Conservation (phyloP, 345 rosid species). For the Eucalyptus microcorys region DNA sequence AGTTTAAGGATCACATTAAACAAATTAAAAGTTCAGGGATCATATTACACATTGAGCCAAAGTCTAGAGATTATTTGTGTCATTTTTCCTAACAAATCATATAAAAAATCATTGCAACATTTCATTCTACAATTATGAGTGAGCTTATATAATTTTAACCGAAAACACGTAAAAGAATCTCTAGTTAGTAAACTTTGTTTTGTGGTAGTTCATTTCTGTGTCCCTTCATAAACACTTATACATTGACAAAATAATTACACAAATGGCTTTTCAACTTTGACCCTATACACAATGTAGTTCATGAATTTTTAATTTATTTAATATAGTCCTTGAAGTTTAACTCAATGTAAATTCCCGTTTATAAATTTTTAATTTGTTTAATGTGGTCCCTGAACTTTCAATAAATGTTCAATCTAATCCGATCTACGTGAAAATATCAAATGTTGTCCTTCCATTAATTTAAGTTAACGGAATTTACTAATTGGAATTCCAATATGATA, state of each 20-base stretch:
- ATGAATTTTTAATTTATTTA: no score
- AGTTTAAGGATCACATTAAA: fast-evolving
- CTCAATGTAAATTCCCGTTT: fast-evolving
- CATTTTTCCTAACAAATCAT: not conserved
- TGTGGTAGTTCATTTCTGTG: not conserved
- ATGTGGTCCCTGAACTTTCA: fast-evolving
- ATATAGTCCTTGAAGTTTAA: no score
- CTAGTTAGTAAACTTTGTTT: not conserved
- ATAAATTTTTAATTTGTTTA: fast-evolving
- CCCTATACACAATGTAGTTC: fast-evolving
- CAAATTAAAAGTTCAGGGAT: fast-evolving
- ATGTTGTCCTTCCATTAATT: no score
- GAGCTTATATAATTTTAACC: not conserved
- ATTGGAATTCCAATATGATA: no score
- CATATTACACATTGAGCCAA: no score
- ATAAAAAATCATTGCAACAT: not conserved
- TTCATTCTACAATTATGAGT: not conserved
- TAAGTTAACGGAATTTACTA: fast-evolving
- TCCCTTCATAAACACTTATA: not conserved
- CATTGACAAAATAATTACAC: no score
- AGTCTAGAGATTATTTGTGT: no score
- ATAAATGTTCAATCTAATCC: no score
- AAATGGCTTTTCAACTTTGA: not conserved
- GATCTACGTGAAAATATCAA: no score
- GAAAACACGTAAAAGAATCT: not conserved